Evolutionary conservation across 2,329 filamentous ascomycete genomes (phyloP), one percentile per base, ranked within the genome.

Genomic region (Plectosphaerella plurivora): DNA sequence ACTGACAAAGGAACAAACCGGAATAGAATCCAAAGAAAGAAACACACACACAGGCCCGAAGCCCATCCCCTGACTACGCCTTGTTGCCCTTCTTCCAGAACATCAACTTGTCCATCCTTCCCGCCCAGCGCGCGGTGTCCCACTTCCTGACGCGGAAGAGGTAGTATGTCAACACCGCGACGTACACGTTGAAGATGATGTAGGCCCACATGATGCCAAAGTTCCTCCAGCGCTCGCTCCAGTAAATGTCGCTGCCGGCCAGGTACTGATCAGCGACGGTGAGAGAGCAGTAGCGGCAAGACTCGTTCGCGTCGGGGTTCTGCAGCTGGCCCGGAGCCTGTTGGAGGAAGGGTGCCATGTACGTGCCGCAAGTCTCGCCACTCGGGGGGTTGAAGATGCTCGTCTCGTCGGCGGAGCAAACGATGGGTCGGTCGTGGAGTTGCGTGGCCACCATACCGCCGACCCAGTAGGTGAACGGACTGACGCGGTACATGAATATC

Each of bases 401-500:
- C 0, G 78, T 75, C 65, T 93, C 89, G 8, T 65, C 63, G 0
- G 68, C 53, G 0, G 77, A 70, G 63, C 84, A 88, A 0, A 61
- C 56, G 16, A 88, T 75, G 0, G 62, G 42, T 2, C 83, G 72
- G 14, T 68, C 74, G 49, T 83, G 77, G 2, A 91, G 72, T 63
- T 86, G 80, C 0, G 86, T 88, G 1, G 83, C 75, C 2, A 88
- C 76, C 67, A 91, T 85, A 11, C 83, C 86, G 2, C 77, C 76
- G 53, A 91, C 82, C 75, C 77, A 82, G 66, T 89, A 89, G 0
- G 83, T 88, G 54, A 88, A 84, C 0, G 84, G 85, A 0, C 78
- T 83, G 11, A 83, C 73, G 24, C 82, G 77, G 66, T 89, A 88
- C 87, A 90, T 90, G 71, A 89, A 90, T 55, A 83, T 82, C 87